Base-by-base conservation (phyloP, 176 grass and related monocot genomes). In the Juncus effusus region DNA sequence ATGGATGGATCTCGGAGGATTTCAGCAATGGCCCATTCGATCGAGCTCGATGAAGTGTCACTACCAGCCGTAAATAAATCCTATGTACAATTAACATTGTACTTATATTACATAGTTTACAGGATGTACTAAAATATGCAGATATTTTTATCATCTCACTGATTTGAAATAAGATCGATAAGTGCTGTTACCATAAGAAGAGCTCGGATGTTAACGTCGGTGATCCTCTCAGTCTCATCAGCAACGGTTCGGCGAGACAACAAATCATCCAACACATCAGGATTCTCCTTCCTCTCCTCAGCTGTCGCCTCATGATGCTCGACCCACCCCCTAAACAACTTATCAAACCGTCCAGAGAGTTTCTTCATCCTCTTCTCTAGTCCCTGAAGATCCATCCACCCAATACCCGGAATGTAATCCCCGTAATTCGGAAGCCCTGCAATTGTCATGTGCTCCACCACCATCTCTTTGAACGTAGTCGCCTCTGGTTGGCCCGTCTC, bases 351-450 rank as follows among this genome's bases (percentile, higher is more conserved):
- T 2, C 2, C 38, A 6, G 54, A 49, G 12, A 82, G 19, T 7
- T 41, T 42, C 13, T 51, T 70, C 65, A 73, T 38, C 39, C 51
- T 56, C 65, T 56, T 51, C 58, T 72, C 56, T 3, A 72, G 38
- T 10, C 80, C 60, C 16, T 73, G 80, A 54, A 82, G 66, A 70
- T 77, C 80, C 80, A 82, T 77, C 80, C 80, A 77, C 35, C 54
- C 59, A 0, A 82, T 44, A 16, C 64, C 59, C 10, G 74, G 66
- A 39, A 82, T 75, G 13, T 64, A 72, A 56, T 82, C 73, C 0
- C 80, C 60, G 51, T 58, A 51, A 53, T 73, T 77, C 42, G 72
- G 40, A 35, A 73, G 28, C 11, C 74, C 80, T 6, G 63, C 74
- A 9, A 67, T 54, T 5, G 80, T 73, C 73, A 82, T 60, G 40